A percentile compares a stretch with the other conserved stretches of the same genome.
phyloP scores from a whole-genome alignment of 495 filamentous ascomycete species.

The Apodospora peruviana region DNA sequence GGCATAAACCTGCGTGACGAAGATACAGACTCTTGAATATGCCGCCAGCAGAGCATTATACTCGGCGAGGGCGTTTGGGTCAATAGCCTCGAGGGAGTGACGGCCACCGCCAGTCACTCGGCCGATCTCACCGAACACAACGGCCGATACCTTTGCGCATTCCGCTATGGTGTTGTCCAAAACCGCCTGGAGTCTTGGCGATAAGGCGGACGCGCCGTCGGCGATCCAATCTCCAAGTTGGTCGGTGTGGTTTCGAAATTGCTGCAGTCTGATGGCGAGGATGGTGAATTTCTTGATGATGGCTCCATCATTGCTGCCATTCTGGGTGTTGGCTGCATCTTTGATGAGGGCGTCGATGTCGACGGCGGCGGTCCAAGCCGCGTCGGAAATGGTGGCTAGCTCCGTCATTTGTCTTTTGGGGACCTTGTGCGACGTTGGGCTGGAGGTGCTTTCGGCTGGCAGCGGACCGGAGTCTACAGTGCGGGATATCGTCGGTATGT shows the following conservation, averaged over 20 bases:
- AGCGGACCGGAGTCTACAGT: no score
- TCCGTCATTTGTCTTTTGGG: no score
- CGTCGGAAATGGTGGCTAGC: no score
- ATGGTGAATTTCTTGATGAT: background rate
- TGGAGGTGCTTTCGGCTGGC: no score
- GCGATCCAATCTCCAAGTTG: conserved; percentile 1
- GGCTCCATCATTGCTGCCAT: background rate
- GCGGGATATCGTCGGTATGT: no score
- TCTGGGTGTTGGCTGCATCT: no score
- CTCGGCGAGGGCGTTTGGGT: background rate
- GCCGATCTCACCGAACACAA: background rate
- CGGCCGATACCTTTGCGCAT: background rate
- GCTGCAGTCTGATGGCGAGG: conserved; percentile 3
- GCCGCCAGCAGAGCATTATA: background rate
- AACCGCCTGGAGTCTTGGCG: background rate
- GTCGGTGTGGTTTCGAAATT: conserved; percentile 6
- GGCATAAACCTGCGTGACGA: conserved; percentile 1
- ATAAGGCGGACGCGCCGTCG: background rate
- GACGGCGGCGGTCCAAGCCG: no score
- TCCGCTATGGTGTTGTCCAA: background rate
- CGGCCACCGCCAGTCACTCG: background rate
- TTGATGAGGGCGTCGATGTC: no score
- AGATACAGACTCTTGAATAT: conserved; percentile 1
- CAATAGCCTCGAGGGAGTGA: background rate
- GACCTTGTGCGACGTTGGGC: no score